Conservation (phyloP, 2,329 filamentous ascomycete genomes). For the Stachybotrys elegans region DNA sequence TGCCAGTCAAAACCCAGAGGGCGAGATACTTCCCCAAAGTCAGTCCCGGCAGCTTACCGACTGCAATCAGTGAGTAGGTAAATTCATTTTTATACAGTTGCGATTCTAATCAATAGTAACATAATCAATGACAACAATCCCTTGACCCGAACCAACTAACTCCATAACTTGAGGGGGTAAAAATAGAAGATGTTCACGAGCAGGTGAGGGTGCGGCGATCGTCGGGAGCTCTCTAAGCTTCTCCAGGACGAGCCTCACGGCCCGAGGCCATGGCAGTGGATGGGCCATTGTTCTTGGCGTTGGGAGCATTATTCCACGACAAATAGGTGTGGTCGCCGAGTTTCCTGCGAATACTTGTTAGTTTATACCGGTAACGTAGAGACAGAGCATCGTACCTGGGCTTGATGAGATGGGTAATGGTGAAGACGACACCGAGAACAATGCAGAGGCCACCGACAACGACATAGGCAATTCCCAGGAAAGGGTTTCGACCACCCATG, state of each 20-base stretch:
- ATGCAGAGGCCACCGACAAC: constrained; percentile 93
- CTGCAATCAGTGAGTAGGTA: no score
- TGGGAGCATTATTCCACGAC: constrained; percentile 74
- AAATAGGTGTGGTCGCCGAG: constrained; percentile 96
- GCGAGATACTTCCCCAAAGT: no score
- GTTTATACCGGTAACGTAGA: constrained; percentile 2
- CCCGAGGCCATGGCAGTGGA: constrained; percentile 46
- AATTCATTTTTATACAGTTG: no score
- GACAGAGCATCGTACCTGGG: constrained; percentile 79
- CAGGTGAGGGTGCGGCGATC: constrained; percentile 17
- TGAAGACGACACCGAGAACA: constrained; percentile 81
- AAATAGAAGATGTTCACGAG: no score
- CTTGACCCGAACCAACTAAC: no score
- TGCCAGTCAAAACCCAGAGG: no score
- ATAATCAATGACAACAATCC: no score
- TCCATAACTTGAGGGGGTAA: no score
- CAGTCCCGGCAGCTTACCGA: no score
- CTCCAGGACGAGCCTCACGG: constrained; percentile 47
- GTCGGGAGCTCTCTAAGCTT: constrained; percentile 31
- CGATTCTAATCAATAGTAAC: no score
- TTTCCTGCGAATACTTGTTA: constrained; percentile 57
- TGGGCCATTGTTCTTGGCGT: constrained; percentile 35
- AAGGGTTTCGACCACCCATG: constrained; percentile 92
- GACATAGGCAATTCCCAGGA: constrained; percentile 93
- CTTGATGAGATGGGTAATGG: constrained; percentile 83